Evolutionary conservation across 805 yeast species (phyloP).

Genomic region (Kodamaea neixiangensis): DNA sequence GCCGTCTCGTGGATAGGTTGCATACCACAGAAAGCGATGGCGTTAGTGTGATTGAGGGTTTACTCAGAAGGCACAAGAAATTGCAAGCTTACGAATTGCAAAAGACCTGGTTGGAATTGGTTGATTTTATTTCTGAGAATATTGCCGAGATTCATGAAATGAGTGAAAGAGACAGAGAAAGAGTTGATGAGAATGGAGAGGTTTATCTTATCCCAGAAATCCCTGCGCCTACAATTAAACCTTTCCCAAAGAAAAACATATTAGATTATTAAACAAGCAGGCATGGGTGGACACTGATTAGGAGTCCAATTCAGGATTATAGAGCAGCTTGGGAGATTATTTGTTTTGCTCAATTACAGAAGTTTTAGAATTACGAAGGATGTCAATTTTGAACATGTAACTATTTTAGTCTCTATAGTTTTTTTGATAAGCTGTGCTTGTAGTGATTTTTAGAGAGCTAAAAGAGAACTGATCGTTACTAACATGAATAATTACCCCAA

Average conservation of each 20-base stretch:
- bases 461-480: too few species aligned
- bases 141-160: constrained; percentile 76
- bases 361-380: too few species aligned
- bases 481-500: too few species aligned
- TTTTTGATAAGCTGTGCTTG: too few species aligned
- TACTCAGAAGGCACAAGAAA: constrained; percentile 68
- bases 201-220: constrained; percentile 76
- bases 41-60: constrained; percentile 66
- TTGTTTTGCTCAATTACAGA: too few species aligned
- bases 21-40: constrained; percentile 77
- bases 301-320: too few species aligned
- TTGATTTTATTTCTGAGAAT: constrained; percentile 56
- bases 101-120: constrained; percentile 58
- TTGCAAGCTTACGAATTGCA: constrained; percentile 86
- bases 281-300: too few species aligned
- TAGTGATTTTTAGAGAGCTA: too few species aligned
- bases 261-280: constrained; percentile 56
- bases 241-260: constrained; percentile 57
- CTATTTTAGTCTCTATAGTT: too few species aligned
- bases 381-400: too few species aligned
- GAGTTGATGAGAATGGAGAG: constrained; percentile 87
- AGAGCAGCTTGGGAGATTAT: too few species aligned
- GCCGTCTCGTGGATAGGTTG: constrained; percentile 83
- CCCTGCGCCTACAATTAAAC: constrained; percentile 65
- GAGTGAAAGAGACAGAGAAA: constrained; percentile 83